phyloP scores from a whole-genome alignment of 129 eudicot species.

The Saussurea involucrata region DNA sequence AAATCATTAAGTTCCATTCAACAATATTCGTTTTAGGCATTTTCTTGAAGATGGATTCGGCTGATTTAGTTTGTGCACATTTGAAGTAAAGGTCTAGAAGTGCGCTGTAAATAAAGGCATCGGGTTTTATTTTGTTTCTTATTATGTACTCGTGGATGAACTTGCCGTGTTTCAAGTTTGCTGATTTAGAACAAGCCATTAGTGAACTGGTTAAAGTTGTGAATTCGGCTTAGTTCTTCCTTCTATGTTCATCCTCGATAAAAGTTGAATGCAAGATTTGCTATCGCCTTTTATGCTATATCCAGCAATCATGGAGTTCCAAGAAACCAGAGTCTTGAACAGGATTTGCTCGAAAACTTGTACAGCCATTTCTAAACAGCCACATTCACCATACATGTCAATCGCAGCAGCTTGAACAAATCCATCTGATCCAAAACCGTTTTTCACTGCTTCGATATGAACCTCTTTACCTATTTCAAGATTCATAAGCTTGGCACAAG shows the following conservation, averaged over 20 bases:
- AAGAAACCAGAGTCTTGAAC: no score
- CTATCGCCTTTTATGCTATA: no score
- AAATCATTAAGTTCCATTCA: slow-evolving; percentile 22
- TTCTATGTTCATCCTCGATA: no score
- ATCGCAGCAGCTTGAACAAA: no score
- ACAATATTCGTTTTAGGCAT: slow-evolving; percentile 17
- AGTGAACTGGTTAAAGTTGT: slow-evolving; percentile 4
- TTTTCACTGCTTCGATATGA: neutral
- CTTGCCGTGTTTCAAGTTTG: slow-evolving; percentile 5
- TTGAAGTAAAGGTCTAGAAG: slow-evolving; percentile 11
- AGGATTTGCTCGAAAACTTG: no score
- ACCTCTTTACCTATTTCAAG: no score
- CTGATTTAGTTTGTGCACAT: slow-evolving; percentile 7
- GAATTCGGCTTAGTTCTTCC: neutral
- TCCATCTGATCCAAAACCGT: neutral
- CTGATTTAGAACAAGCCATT: slow-evolving; percentile 13
- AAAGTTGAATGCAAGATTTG: no score
- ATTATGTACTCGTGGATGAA: slow-evolving; percentile 10
- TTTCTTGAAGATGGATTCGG: neutral
- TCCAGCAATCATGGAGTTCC: no score
- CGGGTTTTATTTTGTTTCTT: slow-evolving; percentile 2
- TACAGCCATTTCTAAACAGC: no score
- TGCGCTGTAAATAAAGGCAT: slow-evolving; percentile 10
- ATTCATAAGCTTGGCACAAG: no score
- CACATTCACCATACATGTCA: no score